phyloP scores from a whole-genome alignment of 2,329 filamentous ascomycete genomes.

The Cladosporium phlei region DNA sequence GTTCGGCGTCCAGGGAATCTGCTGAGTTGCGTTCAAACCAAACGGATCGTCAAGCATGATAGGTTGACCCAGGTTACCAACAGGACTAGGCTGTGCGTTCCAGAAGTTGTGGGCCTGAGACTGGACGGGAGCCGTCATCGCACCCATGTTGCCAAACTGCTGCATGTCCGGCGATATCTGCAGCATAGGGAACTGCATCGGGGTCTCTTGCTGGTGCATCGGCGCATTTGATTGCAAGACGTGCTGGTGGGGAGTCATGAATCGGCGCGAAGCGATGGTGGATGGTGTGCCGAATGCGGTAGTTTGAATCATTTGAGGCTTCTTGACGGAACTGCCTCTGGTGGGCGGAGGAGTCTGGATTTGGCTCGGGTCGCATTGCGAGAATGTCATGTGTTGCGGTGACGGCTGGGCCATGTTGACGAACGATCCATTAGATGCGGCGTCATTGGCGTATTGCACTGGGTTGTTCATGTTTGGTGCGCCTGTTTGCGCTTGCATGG shows the following conservation, averaged over 20 bases:
- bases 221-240: slow-evolving; percentile 15
- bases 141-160: slow-evolving; percentile 47
- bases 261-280: slow-evolving; percentile 29
- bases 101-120: slow-evolving; percentile 43
- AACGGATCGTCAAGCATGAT: slow-evolving; percentile 29
- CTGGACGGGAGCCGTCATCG: slow-evolving; percentile 53
- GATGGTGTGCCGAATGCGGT: slow-evolving; percentile 41
- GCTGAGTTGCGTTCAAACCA: slow-evolving; percentile 16
- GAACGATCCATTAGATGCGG: background rate
- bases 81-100: slow-evolving; percentile 7
- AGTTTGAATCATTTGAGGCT: slow-evolving; percentile 36
- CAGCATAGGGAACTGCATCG: slow-evolving; percentile 48
- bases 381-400: slow-evolving; percentile 13
- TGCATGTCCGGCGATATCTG: slow-evolving; percentile 56
- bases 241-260: slow-evolving; percentile 27
- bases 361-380: slow-evolving; percentile 34
- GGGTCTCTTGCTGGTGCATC: slow-evolving; percentile 28
- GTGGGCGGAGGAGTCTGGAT: slow-evolving; percentile 62
- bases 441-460: slow-evolving; percentile 4
- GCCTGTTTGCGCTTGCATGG: slow-evolving; percentile 19
- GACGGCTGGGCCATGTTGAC: slow-evolving; percentile 6
- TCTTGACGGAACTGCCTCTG: slow-evolving; percentile 49
- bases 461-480: slow-evolving; percentile 16
- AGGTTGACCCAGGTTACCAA: slow-evolving; percentile 3
- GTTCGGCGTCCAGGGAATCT: slow-evolving; percentile 7